These are phyloP conservation scores for Adansonia madagascariensis DNA, from an alignment of 441 rosid species.

Conservation along the genomic window DNA sequence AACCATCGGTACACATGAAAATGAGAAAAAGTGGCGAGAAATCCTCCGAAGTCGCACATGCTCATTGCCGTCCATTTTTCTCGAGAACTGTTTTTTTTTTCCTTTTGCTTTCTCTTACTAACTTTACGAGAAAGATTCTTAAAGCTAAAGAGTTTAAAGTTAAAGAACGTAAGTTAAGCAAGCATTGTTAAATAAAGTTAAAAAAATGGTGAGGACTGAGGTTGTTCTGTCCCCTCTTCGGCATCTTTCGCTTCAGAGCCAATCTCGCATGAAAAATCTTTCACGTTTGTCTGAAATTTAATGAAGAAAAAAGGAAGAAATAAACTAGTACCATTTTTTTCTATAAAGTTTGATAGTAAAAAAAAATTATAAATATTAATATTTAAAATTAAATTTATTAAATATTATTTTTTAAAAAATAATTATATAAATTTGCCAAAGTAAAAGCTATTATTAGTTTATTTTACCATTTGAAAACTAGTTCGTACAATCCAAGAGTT, in stretches of 20 bases:
- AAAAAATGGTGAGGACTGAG: not conserved
- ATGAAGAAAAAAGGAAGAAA: not conserved
- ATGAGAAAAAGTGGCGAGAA: slow-evolving; percentile 21
- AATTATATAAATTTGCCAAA: no score
- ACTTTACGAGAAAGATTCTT: slow-evolving; percentile 14
- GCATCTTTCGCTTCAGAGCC: not conserved
- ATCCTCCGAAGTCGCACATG: slow-evolving; percentile 32
- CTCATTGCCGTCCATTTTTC: slow-evolving; percentile 26
- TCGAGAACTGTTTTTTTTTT: slow-evolving; percentile 8
- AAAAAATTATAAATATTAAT: not conserved
- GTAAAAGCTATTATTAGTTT: no score
- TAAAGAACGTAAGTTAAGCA: not conserved
- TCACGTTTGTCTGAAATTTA: not conserved
- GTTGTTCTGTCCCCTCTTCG: not conserved
- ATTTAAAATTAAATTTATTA: no score
- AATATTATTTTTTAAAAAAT: no score
- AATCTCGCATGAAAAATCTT: not conserved
- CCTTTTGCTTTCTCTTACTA: not conserved
- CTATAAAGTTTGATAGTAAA: not conserved
- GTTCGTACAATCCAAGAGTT: no score
- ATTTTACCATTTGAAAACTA: no score
- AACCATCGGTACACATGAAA: not conserved
- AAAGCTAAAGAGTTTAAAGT: not conserved
- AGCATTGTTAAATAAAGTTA: not conserved
- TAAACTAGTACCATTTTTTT: not conserved